These are phyloP conservation scores for Thermochaetoides thermophila DNA, from an alignment of 495 filamentous ascomycete genomes.

Conservation along the genomic window DNA sequence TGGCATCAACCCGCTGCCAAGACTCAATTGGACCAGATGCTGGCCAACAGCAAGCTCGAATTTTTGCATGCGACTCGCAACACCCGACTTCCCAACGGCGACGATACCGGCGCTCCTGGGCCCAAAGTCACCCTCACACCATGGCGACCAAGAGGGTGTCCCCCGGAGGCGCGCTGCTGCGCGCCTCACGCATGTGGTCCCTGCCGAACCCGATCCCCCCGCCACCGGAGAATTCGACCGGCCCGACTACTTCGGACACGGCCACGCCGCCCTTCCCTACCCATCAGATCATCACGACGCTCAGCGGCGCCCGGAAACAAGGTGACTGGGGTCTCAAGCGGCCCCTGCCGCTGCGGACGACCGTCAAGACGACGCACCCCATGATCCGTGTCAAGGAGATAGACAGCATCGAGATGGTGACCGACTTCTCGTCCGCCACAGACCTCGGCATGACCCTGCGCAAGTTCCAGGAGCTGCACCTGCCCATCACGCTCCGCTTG, in stretches of 20 bases:
- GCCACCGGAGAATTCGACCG: constrained; percentile 22
- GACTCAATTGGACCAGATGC: not conserved
- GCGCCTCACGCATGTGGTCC: constrained; percentile 43
- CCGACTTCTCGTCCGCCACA: constrained; percentile 70
- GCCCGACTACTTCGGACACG: constrained; percentile 36
- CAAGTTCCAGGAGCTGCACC: constrained; percentile 66
- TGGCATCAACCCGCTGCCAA: not conserved
- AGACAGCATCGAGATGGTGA: constrained; percentile 84
- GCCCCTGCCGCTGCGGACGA: constrained; percentile 59
- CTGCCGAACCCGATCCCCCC: constrained; percentile 37
- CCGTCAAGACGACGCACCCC: constrained; percentile 53
- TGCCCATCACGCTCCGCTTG: constrained; percentile 37
- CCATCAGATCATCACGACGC: constrained; percentile 71
- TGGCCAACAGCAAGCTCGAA: constrained; percentile 8
- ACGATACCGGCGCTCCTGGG: constrained; percentile 3
- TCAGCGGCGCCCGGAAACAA: constrained; percentile 50
- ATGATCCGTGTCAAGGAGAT: constrained; percentile 54
- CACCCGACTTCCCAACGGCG: not conserved
- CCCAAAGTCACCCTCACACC: constrained; percentile 4
- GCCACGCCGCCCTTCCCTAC: constrained; percentile 68
- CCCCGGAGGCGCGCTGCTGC: constrained; percentile 44
- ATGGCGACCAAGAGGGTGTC: constrained; percentile 31
- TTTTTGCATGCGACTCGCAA: too few relatives aligned
- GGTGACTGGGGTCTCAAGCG: constrained; percentile 97
- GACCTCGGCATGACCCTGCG: constrained; percentile 68